phyloP scores from a whole-genome alignment of 495 filamentous ascomycete genomes.

The Massariosphaeria phaeospora region DNA sequence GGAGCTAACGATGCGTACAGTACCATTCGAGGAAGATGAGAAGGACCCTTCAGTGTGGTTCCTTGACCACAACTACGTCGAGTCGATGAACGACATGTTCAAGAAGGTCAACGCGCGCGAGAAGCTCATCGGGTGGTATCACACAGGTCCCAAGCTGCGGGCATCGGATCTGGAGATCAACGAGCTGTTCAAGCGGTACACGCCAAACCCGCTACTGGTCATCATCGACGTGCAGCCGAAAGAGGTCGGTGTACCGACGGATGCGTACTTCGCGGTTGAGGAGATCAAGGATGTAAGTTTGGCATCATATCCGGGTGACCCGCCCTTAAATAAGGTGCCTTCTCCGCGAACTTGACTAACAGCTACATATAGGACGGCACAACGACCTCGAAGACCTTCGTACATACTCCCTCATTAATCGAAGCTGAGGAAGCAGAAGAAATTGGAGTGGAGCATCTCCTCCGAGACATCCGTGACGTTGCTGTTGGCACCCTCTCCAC shows the following conservation, averaged over 20 bases:
- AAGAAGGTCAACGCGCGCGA: slow-evolving; percentile 99
- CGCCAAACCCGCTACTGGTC: slow-evolving; percentile 88
- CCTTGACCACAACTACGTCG: slow-evolving; percentile 98
- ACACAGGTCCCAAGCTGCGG: slow-evolving; percentile 93
- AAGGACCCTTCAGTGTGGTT: slow-evolving; percentile 99
- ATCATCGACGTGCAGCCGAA: slow-evolving; percentile 99
- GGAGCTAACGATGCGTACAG: slow-evolving; percentile 45
- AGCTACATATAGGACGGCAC: slow-evolving; percentile 74
- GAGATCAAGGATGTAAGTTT: slow-evolving; percentile 96
- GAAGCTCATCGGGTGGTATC: slow-evolving; percentile 99
- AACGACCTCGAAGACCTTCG: slow-evolving; percentile 93
- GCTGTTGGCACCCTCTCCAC: slow-evolving; percentile 98
- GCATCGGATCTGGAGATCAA: slow-evolving; percentile 99
- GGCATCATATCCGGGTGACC: neutral
- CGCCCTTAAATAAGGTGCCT: neutral
- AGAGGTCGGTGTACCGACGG: slow-evolving; percentile 94
- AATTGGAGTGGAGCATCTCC: slow-evolving; percentile 95
- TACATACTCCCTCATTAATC: slow-evolving; percentile 98
- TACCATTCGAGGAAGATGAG: slow-evolving; percentile 98
- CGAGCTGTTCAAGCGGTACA: slow-evolving; percentile 99
- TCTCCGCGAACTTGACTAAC: neutral
- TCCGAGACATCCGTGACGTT: slow-evolving; percentile 96
- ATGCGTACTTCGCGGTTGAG: slow-evolving; percentile 98
- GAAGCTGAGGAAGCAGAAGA: slow-evolving; percentile 98
- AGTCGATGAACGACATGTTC: slow-evolving; percentile 99